Base-by-base conservation (phyloP, 768 basidiomycete genomes). In the Leccinum aurantiacum region DNA sequence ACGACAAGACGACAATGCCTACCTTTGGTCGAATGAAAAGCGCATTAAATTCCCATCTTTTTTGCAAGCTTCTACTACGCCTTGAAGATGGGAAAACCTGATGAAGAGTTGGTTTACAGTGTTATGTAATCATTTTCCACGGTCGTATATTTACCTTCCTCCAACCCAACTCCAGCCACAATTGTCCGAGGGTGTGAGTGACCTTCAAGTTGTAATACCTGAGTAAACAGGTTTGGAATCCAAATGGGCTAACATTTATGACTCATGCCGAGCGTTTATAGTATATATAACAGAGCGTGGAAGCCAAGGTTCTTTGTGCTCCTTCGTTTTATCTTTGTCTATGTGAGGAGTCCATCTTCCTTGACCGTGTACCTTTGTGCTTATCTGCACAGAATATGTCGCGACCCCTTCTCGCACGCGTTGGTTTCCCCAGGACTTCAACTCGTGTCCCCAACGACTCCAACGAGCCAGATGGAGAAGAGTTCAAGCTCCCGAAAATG, bases 1-100 rank as follows among this genome's bases (percentile, higher is more conserved):
- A 55, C 4, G n/a, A 48, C 6, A 38, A 38, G 19, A 6, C 25
- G 63, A 35, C 2, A 15, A 5, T 6, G 8, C 78, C 37, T 49
- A 94, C 93, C 86, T 98, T 97, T 9, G 94, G 95, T 61, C 96
- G 81, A 37, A 98, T 95, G 70, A 98, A 97, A 27, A 27, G 27
- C 27, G 27, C 27, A 27, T 27, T 27, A 27, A 27, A 27, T 27
- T 27, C 27, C 27, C 27, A 27, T 27, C 27, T 27, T 27, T 27
- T 27, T 27, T 27, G 27, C 27, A 27, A 27, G n/a, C 27, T n/a
- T n/a, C 27, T 27, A 8, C 27, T 27, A 27, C 27, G 27, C 27
- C 27, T 27, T 27, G 27, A 27, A 27, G 27, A 27, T 27, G 27
- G 27, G 27, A 29, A 29, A 29, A 27, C 1, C 7, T 27, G 27